These are phyloP conservation scores for Jaltomata sinuosa DNA, from an alignment of 257 asterid genomes.

Conservation along the genomic window DNA sequence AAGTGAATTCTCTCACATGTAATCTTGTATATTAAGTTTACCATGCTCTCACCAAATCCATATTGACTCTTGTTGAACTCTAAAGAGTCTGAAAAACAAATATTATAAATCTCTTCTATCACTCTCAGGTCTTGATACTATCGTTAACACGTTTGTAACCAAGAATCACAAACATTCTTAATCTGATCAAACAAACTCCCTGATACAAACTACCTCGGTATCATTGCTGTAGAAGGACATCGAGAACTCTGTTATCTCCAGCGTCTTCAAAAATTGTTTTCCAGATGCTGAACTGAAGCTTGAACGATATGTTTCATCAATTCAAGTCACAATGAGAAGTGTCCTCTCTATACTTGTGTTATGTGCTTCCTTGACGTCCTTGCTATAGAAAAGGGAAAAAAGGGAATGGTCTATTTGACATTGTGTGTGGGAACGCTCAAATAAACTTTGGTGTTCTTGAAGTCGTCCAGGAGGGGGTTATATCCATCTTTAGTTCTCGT, in stretches of 20 bases:
- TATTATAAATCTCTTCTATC: not conserved
- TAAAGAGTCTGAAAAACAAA: not conserved
- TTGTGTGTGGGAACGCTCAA: conserved; percentile 95
- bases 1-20: not conserved
- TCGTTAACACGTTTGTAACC: not conserved
- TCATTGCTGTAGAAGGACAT: not conserved
- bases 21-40: not conserved
- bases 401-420: conserved; percentile 33
- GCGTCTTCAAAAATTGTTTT: not conserved
- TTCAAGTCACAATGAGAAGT: not conserved
- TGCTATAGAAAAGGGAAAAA: not conserved
- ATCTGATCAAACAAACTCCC: not conserved
- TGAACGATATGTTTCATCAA: not conserved
- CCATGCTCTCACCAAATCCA: not conserved
- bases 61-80: not conserved
- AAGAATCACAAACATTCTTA: not conserved
- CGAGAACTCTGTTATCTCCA: not conserved
- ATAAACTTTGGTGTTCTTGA: conserved; percentile 89
- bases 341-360: not conserved
- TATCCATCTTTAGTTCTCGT: conserved; percentile 92
- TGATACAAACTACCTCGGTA: not conserved
- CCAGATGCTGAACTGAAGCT: not conserved
- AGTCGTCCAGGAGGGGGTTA: conserved; percentile 93
- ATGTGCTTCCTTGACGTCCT: not conserved
- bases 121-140: not conserved